Evolutionary conservation across 495 filamentous ascomycete genomes (phyloP).

Genomic region (Ramalina intermedia): DNA sequence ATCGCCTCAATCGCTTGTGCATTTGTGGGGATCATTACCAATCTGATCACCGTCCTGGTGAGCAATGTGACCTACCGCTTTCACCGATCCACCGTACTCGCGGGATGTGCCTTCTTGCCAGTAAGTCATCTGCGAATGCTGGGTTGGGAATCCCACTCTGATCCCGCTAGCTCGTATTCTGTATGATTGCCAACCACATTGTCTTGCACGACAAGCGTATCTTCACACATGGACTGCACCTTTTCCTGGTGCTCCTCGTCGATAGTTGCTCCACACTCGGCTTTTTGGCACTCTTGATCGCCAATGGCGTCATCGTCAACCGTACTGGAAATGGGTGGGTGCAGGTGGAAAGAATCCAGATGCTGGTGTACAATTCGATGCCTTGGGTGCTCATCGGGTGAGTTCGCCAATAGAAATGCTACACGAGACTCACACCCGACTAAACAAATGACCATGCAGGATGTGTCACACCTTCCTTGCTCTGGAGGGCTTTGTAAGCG

Average conservation of each 20-base stretch:
- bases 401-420: not conserved
- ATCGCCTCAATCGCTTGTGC: too few relatives aligned
- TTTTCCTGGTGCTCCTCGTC: not conserved
- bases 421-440: too few relatives aligned
- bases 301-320: not conserved
- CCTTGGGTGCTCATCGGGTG: slow-evolving; percentile 1
- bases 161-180: not conserved
- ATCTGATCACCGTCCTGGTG: too few relatives aligned
- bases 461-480: too few relatives aligned
- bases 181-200: not conserved
- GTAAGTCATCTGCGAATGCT: too few relatives aligned
- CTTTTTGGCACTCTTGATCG: not conserved
- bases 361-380: slow-evolving; percentile 1
- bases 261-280: not conserved
- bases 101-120: too few relatives aligned
- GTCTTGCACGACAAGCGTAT: not conserved
- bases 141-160: not conserved
- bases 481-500: too few relatives aligned
- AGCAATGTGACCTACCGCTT: too few relatives aligned
- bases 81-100: too few relatives aligned
- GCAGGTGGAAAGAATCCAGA: not conserved
- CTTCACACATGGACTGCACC: not conserved
- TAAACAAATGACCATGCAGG: too few relatives aligned
- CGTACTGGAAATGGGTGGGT: not conserved
- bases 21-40: too few relatives aligned